A percentile compares a stretch with the other conserved stretches of the same genome.
These are phyloP conservation scores for Cetradonia linearis DNA, from an alignment of 495 filamentous ascomycete genomes.

Conservation along the genomic window DNA sequence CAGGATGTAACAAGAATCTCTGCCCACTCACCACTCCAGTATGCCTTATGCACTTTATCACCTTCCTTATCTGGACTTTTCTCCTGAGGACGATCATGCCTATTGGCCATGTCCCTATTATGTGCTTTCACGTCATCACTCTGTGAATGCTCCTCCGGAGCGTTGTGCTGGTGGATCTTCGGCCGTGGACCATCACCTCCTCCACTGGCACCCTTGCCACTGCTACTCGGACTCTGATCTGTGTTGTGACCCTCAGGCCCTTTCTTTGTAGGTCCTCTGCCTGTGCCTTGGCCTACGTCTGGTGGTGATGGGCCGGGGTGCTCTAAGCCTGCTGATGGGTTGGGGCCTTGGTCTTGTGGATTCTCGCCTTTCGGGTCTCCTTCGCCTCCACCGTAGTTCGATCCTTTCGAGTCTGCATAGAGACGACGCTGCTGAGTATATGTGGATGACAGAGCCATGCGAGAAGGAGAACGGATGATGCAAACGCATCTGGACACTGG, in stretches of 20 bases:
- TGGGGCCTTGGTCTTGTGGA: constrained; percentile 32
- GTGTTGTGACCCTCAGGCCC: constrained; percentile 21
- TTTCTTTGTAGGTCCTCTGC: constrained; percentile 23
- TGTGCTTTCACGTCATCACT: constrained; percentile 26
- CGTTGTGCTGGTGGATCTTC: constrained; percentile 23
- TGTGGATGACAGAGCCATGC: neutral
- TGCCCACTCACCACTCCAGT: constrained; percentile 24
- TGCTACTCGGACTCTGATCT: constrained; percentile 12
- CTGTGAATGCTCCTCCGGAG: constrained; percentile 18
- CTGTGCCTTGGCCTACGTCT: constrained; percentile 24
- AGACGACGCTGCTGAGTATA: constrained; percentile 19
- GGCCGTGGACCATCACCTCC: constrained; percentile 22
- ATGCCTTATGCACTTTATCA: constrained; percentile 26
- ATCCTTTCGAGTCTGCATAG: constrained; percentile 15
- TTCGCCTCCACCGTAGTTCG: constrained; percentile 22
- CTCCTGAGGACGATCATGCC: constrained; percentile 26
- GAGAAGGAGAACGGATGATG: constrained; percentile 1
- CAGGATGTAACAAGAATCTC: neutral
- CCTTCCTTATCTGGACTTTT: constrained; percentile 15
- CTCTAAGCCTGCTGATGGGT: constrained; percentile 25
- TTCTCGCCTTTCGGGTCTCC: constrained; percentile 27
- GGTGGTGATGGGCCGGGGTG: constrained; percentile 28
- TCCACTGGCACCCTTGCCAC: constrained; percentile 13
- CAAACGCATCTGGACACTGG: neutral
- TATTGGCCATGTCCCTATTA: constrained; percentile 18